phyloP scores from a whole-genome alignment of 306 rosid genomes.

The Rosa persica region DNA sequence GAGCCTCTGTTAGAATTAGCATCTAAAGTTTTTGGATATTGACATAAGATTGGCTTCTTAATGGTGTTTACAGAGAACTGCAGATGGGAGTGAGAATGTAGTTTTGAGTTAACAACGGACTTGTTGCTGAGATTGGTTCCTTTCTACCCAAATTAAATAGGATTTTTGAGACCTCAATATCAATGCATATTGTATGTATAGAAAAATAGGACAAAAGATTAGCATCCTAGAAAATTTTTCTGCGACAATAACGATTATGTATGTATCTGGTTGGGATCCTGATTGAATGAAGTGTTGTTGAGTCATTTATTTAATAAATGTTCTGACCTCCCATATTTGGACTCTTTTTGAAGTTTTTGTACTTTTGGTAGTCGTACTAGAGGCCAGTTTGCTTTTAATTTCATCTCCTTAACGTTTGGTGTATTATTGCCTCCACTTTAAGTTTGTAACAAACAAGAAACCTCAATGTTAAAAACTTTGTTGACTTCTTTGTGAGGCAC shows the following conservation, averaged over 20 bases:
- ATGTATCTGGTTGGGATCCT: constrained; percentile 27
- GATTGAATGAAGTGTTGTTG: constrained; percentile 18
- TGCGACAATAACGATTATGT: constrained; percentile 26
- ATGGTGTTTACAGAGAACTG: constrained; percentile 19
- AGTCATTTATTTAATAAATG: constrained; percentile 12
- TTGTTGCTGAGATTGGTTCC: constrained; percentile 28
- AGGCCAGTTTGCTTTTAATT: not conserved
- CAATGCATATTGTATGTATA: constrained; percentile 34
- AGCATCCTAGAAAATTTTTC: constrained; percentile 26
- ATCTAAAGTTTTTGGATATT: constrained; percentile 63
- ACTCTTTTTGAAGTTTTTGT: constrained; percentile 3
- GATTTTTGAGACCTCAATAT: constrained; percentile 36
- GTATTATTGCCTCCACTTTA: not conserved
- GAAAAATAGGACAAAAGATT: constrained; percentile 36
- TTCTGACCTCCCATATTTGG: constrained; percentile 10
- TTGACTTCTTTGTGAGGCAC: not conserved
- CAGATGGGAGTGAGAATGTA: constrained; percentile 32
- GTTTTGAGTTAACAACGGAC: constrained; percentile 33
- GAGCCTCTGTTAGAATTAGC: constrained; percentile 70
- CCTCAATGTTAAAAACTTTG: not conserved
- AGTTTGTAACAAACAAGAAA: not conserved
- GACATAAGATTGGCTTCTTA: constrained; percentile 33
- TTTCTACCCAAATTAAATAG: constrained; percentile 14
- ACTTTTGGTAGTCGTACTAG: not conserved
- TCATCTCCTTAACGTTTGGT: not conserved